Base-by-base conservation (phyloP, 2,329 filamentous ascomycete species). In the Daldinia sp. region DNA sequence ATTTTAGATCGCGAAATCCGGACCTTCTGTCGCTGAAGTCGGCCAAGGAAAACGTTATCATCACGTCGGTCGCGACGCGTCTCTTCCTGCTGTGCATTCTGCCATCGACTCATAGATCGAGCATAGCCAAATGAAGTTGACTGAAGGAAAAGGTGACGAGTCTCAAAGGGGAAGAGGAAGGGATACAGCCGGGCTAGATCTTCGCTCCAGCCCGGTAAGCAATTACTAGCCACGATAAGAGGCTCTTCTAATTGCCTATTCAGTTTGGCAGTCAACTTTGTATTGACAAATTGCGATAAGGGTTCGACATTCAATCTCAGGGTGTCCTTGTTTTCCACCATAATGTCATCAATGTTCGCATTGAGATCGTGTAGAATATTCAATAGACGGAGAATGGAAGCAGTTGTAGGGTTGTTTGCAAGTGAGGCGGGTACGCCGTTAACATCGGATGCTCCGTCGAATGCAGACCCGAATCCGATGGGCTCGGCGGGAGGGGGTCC, bases 121-220 rank as follows among this genome's bases (percentile, higher is more conserved):
- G 95, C 95, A 82, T 99, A 99, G 23, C 96, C 96, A 78, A 99
- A 99, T 0, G 96, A 98, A 0, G 97, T 99, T 1, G 95, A 99
- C 81, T 98, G 96, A 37, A 99, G 83, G 86, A 99, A 99, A 41
- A 99, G 84, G 80, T 99, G 95, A 12, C 96, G 90, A 0, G 96
- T 98, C 83, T 99, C 96, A 76, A 99, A 99, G 2, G 96, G 96
- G 79, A 99, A 99, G 12, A 99, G 83, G 86, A 99, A 99, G 0
- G 96, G 95, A 78, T 98, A 99, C 1, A 97, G 85, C 37, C 96
- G 91, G 9, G 96, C 94, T 58, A 99, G 83, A 77, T 99, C 96
- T 80, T 98, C 95, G 68, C 93, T 97, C 96, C 96, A 99, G 76
- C 88, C 93, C 3, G 96, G 96, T 41, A 99, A 85, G 78, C 96